Conservation (phyloP, 2,329 filamentous ascomycete species). For the Emmonsia crescens region DNA sequence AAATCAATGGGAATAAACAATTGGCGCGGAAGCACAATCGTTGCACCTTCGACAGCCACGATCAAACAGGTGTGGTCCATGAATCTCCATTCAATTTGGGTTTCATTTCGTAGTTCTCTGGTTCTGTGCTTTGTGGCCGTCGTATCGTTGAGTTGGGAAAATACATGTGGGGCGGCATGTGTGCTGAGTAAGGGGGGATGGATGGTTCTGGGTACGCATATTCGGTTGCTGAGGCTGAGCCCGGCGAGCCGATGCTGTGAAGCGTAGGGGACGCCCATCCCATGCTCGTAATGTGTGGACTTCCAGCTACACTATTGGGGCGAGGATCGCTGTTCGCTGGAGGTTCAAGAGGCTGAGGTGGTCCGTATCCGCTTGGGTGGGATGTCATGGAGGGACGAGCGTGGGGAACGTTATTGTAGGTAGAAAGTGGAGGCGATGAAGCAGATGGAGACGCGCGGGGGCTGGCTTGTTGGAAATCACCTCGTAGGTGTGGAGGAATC, state of each 20-base stretch:
- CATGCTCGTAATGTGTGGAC: conserved; percentile 70
- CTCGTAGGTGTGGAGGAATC: conserved; percentile 71
- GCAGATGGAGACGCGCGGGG: conserved; percentile 53
- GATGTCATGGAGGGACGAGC: conserved; percentile 60
- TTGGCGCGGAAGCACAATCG: background rate
- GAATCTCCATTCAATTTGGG: conserved; percentile 30
- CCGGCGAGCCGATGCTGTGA: conserved; percentile 59
- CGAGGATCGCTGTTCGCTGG: conserved; percentile 68
- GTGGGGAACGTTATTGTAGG: conserved; percentile 42
- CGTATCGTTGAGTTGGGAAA: conserved; percentile 59
- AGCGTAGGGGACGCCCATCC: conserved; percentile 83
- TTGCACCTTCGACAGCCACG: background rate
- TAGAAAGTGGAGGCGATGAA: conserved; percentile 54
- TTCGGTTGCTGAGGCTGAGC: conserved; percentile 50
- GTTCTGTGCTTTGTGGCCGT: conserved; percentile 65
- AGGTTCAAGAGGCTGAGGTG: conserved; percentile 71
- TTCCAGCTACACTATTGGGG: conserved; percentile 63
- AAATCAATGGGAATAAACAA: background rate
- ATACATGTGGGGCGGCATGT: conserved; percentile 54
- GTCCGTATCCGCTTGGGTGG: conserved; percentile 73
- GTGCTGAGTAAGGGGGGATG: conserved; percentile 39
- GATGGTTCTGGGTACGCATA: conserved; percentile 73
- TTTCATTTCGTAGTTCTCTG: conserved; percentile 54
- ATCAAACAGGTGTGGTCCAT: conserved; percentile 29
- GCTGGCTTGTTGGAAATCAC: conserved; percentile 60